These are phyloP conservation scores for Aspergillus amoenus DNA, from an alignment of 2,329 filamentous ascomycete genomes.

Conservation along the genomic window DNA sequence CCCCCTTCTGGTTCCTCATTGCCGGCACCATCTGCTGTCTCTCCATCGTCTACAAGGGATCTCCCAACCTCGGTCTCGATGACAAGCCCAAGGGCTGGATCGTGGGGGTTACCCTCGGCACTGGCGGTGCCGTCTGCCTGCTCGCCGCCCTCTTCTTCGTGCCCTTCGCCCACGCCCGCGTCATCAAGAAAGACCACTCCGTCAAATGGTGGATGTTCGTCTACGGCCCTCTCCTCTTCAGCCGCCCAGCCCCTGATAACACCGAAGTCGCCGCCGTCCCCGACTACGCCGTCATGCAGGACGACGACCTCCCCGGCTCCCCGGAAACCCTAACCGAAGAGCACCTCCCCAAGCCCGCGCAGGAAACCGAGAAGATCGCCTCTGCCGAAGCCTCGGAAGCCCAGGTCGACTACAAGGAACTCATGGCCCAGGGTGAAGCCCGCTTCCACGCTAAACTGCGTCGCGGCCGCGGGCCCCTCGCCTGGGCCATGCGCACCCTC, in stretches of 20 bases:
- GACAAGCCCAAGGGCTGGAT: constrained; percentile 65
- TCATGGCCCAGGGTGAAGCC: constrained; percentile 57
- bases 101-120: constrained; percentile 64
- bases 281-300: constrained; percentile 75
- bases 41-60: constrained; percentile 79
- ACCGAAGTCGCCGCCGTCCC: constrained; percentile 61
- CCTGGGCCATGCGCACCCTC: constrained; percentile 78
- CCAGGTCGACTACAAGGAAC: constrained; percentile 61
- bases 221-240: constrained; percentile 64
- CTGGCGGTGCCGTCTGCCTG: constrained; percentile 59
- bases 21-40: constrained; percentile 72
- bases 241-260: constrained; percentile 55
- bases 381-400: constrained; percentile 41
- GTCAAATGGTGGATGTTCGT: constrained; percentile 64
- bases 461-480: constrained; percentile 65
- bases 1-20: constrained; percentile 75
- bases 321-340: constrained; percentile 40
- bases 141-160: constrained; percentile 71
- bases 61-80: constrained; percentile 63
- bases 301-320: constrained; percentile 30
- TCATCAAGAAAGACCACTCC: constrained; percentile 67
- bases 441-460: constrained; percentile 64
- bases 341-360: constrained; percentile 22
- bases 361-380: constrained; percentile 6
- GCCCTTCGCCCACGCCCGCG: constrained; percentile 64